Base-by-base conservation (phyloP, 371 early-diverging fungal species). In the Apophysomyces elegans region DNA sequence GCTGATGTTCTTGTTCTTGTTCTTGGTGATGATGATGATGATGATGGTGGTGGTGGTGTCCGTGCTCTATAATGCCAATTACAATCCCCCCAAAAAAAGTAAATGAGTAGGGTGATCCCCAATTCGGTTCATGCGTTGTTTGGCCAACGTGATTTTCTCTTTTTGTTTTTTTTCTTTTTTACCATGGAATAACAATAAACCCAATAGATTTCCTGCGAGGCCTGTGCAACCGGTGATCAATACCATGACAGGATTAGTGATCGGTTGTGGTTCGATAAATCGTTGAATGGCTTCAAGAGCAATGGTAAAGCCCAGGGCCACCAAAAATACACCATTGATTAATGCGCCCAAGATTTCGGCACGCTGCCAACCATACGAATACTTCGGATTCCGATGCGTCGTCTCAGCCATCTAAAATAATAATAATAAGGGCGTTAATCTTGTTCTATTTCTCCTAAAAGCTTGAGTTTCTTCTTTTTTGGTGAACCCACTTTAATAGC, bases 301-400 rank as follows among this genome's bases (percentile, higher is more conserved):
- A 65, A 97, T 94, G 21, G 94, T 92, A 69, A 96, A 87, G 70
- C 95, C 94, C 26, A 97, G 84, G 1, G 95, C 95, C 5, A 97
- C 77, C 44, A 97, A 74, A 61, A 95, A 91, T 16, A 95, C 94
- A 9, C 93, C 95, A 71, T 97, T 97, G 60, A 94, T 84, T 9
- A 97, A 79, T 7, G 96, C 97, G 16, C 96, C 97, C 18, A 97
- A 83, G 26, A 96, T 87, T 77, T 97, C 96, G 13, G 96, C 95
- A 47, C 97, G 86, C 76, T 95, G 93, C 89, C 89, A 92, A 6
- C 96, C 96, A 75, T 93, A 97, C 18, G 94, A 90, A 73, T 91
- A 88, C 58, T 88, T 85, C 1, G 91, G 83, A 32, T 83, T 72
- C 60, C 77, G 76, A 58, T 80, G 68, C 26, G 80, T 89, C 37